A percentile compares a stretch with the other conserved stretches of the same genome.
Evolutionary conservation across 805 yeast genomes (phyloP).

Genomic region (Sugiyamaella valdiviana): DNA sequence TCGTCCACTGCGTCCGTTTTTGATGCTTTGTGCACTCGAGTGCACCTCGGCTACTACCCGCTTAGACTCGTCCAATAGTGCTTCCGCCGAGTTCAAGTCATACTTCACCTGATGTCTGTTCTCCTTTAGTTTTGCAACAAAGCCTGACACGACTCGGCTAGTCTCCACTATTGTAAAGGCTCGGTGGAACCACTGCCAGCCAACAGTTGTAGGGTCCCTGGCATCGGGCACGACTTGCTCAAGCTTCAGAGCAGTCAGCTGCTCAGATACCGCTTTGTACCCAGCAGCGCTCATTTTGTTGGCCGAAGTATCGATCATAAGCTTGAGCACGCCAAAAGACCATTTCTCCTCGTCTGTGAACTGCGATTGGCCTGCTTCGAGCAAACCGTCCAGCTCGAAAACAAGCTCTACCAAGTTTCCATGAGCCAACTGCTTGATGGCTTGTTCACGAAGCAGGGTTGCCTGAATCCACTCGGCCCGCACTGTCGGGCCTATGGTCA

Average conservation of each 20-base stretch:
- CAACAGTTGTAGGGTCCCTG: background rate
- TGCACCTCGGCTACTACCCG: slow-evolving; percentile 3
- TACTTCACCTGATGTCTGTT: slow-evolving; percentile 15
- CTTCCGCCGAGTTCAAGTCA: slow-evolving; percentile 6
- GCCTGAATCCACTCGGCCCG: slow-evolving; percentile 33
- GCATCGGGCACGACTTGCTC: background rate
- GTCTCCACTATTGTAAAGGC: slow-evolving; percentile 27
- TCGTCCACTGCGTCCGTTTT: slow-evolving; percentile 9
- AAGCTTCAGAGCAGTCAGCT: background rate
- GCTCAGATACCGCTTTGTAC: slow-evolving; percentile 6
- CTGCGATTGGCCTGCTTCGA: slow-evolving; percentile 4
- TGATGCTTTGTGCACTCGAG: slow-evolving; percentile 14
- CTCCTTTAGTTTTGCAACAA: slow-evolving; percentile 12
- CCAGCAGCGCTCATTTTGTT: slow-evolving; percentile 3
- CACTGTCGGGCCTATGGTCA: slow-evolving; percentile 25
- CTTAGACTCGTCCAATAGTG: slow-evolving; percentile 1
- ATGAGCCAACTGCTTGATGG: slow-evolving; percentile 19
- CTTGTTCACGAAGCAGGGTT: slow-evolving; percentile 30
- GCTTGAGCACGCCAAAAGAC: slow-evolving; percentile 24
- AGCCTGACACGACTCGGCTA: slow-evolving; percentile 13
- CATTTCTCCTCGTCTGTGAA: slow-evolving; percentile 37
- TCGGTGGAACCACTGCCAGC: slow-evolving; percentile 27
- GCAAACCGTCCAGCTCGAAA: background rate
- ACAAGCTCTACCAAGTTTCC: slow-evolving; percentile 14
- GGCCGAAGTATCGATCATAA: slow-evolving; percentile 14